Evolutionary conservation across 1,284 basidiomycete species (phyloP).

Genomic region (Phellopilus nigrolimitatus): DNA sequence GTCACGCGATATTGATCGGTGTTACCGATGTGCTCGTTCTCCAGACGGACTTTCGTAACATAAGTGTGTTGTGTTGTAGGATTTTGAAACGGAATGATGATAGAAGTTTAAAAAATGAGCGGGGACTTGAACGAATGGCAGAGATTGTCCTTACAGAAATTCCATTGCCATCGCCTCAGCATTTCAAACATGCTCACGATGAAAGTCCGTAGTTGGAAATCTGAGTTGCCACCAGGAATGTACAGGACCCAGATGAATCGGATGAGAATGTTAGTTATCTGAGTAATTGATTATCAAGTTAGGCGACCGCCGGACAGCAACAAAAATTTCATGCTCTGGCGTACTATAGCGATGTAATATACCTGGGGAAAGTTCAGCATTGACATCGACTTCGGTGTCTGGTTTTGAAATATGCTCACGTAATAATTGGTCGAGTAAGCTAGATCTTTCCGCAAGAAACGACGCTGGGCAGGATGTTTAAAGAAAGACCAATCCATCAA

Average conservation of each 20-base stretch:
- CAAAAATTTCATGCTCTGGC: not conserved
- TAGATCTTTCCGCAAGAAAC: constrained; percentile 72
- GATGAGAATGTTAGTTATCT: constrained; percentile 70
- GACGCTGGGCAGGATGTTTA: constrained; percentile 49
- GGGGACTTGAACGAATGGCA: no score
- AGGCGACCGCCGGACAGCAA: not conserved
- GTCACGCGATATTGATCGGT: constrained; percentile 83
- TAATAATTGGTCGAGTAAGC: constrained; percentile 58
- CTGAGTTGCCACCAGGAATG: constrained; percentile 50
- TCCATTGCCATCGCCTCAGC: constrained; percentile 85
- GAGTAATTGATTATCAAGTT: not conserved
- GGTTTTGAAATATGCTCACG: constrained; percentile 42
- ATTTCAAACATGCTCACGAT: constrained; percentile 73
- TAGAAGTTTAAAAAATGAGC: no score
- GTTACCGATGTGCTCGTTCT: constrained; percentile 85
- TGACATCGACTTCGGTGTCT: not conserved
- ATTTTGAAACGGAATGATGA: constrained; percentile 5
- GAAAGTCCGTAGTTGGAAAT: constrained; percentile 58
- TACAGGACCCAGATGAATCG: constrained; percentile 85
- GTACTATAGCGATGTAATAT: constrained; percentile 73
- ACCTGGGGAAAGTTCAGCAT: constrained; percentile 37
- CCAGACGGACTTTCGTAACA: constrained; percentile 56
- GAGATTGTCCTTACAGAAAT: constrained; percentile 81
- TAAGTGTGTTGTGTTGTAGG: constrained; percentile 14
- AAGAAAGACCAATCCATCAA: constrained; percentile 84